Evolutionary conservation across 345 rosid genomes (phyloP), one percentile per base, ranked within the genome.

Genomic region (Boechera retrofracta): DNA sequence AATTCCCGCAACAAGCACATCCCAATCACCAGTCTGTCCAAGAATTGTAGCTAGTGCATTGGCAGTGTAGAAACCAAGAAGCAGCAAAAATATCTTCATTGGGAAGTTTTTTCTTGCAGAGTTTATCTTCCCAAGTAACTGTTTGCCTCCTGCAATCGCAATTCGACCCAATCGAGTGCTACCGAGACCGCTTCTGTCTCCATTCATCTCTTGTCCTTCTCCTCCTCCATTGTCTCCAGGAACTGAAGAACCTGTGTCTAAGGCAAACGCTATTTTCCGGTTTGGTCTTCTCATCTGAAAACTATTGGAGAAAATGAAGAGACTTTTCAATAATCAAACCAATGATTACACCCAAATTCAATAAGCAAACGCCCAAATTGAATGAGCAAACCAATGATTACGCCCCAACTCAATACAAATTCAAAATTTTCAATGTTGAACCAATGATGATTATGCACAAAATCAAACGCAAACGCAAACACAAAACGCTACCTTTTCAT

Each of bases 11-110:
- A 95, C 99, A 58, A 95, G 79, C 26, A 92, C 98, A 48, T 95
- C 98, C 99, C 98, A 95, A 26, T 95, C 98, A 72, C 98, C 98
- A 3, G 99, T 95, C 80, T 95, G 99, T 26, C 98, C 98, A 54
- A 95, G 99, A 80, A 95, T 95, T 0, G 98, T 95, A 10, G 99
- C 98, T 35, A 95, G 77, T 15, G 99, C 99, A 85, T 95, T 95
- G 39, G 99, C 99, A 0, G 98, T 92, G 73, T 92, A 95, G 86
- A 95, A 95, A 32, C 99, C 98, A 62, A 95, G 81, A 13, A 95
- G 89, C 10, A 95, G 81, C 18, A 95, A 84, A 71, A 95, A 95
- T 77, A 91, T 76, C 85, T 95, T 95, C 94, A 86, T 88, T 2
- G 99, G 99, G 64, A 95, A 82, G 83, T 95, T 91, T 69, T 85